A percentile compares a stretch with the other conserved stretches of the same genome.
Evolutionary conservation across 1,284 basidiomycete species (phyloP).

Genomic region (Agaricales sp.): DNA sequence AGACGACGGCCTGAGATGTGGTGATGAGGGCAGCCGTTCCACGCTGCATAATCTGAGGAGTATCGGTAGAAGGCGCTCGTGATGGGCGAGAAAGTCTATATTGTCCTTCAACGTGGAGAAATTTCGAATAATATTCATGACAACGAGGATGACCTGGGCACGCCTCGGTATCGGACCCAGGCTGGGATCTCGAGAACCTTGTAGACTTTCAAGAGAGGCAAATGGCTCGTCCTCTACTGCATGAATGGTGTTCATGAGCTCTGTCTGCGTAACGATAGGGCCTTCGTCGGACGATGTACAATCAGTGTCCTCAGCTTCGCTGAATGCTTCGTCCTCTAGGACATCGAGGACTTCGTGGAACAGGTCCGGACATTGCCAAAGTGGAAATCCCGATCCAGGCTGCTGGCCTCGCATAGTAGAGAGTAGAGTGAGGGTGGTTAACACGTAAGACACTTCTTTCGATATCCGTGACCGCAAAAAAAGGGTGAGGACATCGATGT

Average conservation of each 20-base stretch:
- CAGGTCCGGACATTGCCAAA: slow-evolving; percentile 72
- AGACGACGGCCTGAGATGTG: slow-evolving; percentile 32
- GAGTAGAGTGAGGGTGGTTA: slow-evolving; percentile 84
- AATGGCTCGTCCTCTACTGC: slow-evolving; percentile 52
- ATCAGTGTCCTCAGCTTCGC: slow-evolving; percentile 33
- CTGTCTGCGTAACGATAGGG: slow-evolving; percentile 48
- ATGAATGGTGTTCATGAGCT: slow-evolving; percentile 47
- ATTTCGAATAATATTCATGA: slow-evolving; percentile 82
- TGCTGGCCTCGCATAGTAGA: slow-evolving; percentile 62
- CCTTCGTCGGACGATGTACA: slow-evolving; percentile 20
- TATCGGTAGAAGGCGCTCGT: slow-evolving; percentile 55
- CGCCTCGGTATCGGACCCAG: slow-evolving; percentile 50
- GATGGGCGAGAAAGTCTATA: slow-evolving; percentile 52
- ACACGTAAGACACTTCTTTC: slow-evolving; percentile 79
- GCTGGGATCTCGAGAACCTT: slow-evolving; percentile 35
- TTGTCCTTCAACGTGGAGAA: slow-evolving; percentile 73
- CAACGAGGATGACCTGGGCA: slow-evolving; percentile 59
- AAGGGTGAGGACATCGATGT: slow-evolving; percentile 85
- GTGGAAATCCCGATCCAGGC: slow-evolving; percentile 58
- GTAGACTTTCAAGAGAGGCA: slow-evolving; percentile 36
- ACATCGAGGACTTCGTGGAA: slow-evolving; percentile 85
- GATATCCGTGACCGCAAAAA: slow-evolving; percentile 81
- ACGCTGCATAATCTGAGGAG: slow-evolving; percentile 58
- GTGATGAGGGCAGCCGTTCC: slow-evolving; percentile 3
- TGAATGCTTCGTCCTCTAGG: slow-evolving; percentile 76